These are phyloP conservation scores for Mantamonas sphyraenae DNA, from an alignment of 78 protist genomes.

Conservation along the genomic window DNA sequence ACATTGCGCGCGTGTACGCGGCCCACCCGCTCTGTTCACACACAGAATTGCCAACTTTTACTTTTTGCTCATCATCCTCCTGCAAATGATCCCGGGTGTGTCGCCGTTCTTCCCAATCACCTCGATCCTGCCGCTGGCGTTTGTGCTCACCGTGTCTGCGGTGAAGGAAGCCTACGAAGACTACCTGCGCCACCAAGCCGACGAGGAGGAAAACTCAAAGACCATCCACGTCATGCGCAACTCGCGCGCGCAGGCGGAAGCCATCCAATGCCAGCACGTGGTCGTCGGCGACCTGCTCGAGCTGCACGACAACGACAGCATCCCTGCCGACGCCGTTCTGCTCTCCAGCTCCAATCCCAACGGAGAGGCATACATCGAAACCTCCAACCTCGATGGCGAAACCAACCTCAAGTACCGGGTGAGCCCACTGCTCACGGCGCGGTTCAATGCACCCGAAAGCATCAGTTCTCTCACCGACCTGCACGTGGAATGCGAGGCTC, in stretches of 20 bases:
- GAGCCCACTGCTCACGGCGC: no score
- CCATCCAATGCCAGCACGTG: conserved; percentile 11
- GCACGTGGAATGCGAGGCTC: no score
- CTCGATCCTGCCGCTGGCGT: conserved; percentile 57
- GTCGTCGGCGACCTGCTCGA: conserved; percentile 61
- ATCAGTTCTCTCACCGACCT: no score
- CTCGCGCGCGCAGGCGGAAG: neutral
- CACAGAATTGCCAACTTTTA: conserved; percentile 62
- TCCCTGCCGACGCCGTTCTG: conserved; percentile 82
- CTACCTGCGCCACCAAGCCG: conserved; percentile 43
- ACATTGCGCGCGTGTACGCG: no score
- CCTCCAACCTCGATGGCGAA: conserved; percentile 87
- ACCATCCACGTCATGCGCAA: neutral
- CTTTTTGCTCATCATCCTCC: conserved; percentile 62
- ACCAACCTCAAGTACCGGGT: conserved; percentile 47
- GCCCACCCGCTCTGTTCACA: neutral
- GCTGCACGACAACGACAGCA: conserved; percentile 38
- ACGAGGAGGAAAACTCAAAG: conserved; percentile 9
- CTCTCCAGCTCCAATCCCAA: conserved; percentile 46
- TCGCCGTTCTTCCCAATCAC: conserved; percentile 67
- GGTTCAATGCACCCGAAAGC: no score
- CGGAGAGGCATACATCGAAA: conserved; percentile 82
- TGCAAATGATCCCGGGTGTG: conserved; percentile 49
- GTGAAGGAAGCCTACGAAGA: conserved; percentile 70
- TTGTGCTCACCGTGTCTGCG: conserved; percentile 62